These are phyloP conservation scores for Pichia kluyveri DNA, from an alignment of 805 yeast species.

Conservation along the genomic window DNA sequence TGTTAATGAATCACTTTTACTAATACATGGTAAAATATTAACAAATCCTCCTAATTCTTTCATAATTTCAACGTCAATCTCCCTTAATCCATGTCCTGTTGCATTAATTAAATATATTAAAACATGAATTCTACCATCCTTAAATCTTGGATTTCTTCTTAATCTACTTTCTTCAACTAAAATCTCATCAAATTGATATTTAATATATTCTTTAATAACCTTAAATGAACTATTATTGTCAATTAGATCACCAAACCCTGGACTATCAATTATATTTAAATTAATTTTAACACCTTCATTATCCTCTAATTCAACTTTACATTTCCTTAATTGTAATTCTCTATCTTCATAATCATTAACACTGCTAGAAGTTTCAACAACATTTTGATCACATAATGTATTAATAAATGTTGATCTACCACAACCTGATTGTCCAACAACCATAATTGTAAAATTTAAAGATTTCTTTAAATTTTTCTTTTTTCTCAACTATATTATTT, in stretches of 20 bases:
- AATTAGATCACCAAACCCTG: constrained; percentile 71
- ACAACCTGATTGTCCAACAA: constrained; percentile 77
- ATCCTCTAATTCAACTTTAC: constrained; percentile 76
- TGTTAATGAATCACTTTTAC: constrained; percentile 75
- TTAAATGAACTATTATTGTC: constrained; percentile 62
- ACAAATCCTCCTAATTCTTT: constrained; percentile 59
- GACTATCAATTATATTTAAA: constrained; percentile 69
- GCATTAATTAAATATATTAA: constrained; percentile 70
- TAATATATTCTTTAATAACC: constrained; percentile 64
- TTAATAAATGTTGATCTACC: constrained; percentile 92
- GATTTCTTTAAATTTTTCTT: constrained; percentile 77
- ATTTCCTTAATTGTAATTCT: constrained; percentile 61
- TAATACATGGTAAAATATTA: constrained; percentile 75
- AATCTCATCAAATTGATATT: constrained; percentile 78
- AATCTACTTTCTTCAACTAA: constrained; percentile 73
- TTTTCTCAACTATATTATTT: constrained; percentile 40
- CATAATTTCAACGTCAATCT: constrained; percentile 68
- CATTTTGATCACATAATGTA: constrained; percentile 82
- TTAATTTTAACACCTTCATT: constrained; percentile 79
- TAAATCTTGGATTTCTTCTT: constrained; percentile 76
- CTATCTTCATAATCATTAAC: constrained; percentile 25
- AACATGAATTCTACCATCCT: constrained; percentile 75
- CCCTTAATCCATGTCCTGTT: constrained; percentile 57
- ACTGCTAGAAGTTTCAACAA: constrained; percentile 64
- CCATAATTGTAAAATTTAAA: constrained; percentile 78